Conservation (phyloP, 192 early-diverging fungal genomes). For the Gorgonomyces haynaldii region DNA sequence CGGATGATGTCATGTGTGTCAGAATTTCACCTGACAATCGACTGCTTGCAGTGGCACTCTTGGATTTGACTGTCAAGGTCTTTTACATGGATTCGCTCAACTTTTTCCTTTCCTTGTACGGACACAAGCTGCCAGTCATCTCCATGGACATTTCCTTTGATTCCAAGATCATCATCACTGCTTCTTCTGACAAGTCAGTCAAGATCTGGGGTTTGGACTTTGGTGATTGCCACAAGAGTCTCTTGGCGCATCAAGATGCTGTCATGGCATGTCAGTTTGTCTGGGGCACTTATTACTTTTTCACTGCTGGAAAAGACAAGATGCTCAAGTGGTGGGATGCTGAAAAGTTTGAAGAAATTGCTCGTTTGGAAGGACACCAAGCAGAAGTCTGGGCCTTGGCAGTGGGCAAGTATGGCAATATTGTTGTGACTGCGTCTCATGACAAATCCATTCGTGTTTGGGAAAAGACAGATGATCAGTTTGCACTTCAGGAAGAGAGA, state of each 20-base stretch:
- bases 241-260: conserved; percentile 87
- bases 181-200: conserved; percentile 94
- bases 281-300: conserved; percentile 91
- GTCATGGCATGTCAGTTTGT: conserved; percentile 84
- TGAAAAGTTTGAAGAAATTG: conserved; percentile 93
- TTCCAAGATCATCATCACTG: conserved; percentile 78
- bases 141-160: conserved; percentile 99
- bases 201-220: conserved; percentile 99
- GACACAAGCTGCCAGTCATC: conserved; percentile 93
- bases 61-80: conserved; percentile 94
- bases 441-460: conserved; percentile 91
- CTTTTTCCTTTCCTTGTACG: conserved; percentile 93
- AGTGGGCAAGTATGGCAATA: conserved; percentile 76
- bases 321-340: conserved; percentile 91
- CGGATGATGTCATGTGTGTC: conserved; percentile 83
- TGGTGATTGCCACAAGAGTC: conserved; percentile 92
- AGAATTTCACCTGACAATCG: conserved; percentile 74
- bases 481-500: conserved; percentile 91
- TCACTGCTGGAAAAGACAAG: conserved; percentile 83
- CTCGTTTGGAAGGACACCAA: conserved; percentile 83
- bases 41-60: conserved; percentile 77
- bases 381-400: conserved; percentile 92
- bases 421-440: conserved; percentile 80
- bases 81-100: conserved; percentile 95
- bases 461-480: conserved; percentile 92